Base-by-base conservation (phyloP, 2,329 filamentous ascomycete genomes). In the Biscogniauxia marginata region DNA sequence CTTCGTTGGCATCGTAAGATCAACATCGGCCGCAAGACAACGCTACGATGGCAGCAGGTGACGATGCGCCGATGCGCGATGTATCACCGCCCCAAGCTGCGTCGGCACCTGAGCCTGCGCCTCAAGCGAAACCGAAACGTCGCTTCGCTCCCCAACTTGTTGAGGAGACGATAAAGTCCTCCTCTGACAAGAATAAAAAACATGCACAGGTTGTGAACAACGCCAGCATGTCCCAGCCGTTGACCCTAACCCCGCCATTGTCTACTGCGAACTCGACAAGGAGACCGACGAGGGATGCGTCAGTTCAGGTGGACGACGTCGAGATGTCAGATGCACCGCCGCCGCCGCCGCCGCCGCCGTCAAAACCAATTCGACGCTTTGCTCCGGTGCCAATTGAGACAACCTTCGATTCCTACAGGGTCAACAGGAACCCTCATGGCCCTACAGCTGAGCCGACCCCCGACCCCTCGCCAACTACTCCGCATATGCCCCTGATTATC, bases 341-440 rank as follows among this genome's bases (percentile, higher is more conserved):
- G 13, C 60, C 52, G 22, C 61, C 65, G 21, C 58, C 59, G 13
- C 60, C 52, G 22, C 55, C 61, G 4, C 52, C 58, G 6, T 48
- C 63, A 13, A 66, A 64, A 53, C 57, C 59, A 43, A 54, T 59
- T 21, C 78, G 83, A 67, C 84, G 84, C 65, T 90, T 90, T 74
- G 79, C 77, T 45, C 87, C 88, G 30, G 81, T 89, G 53, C 87
- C 88, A 16, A 84, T 92, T 61, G 89, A 92, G 72, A 91, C 88
- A 7, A 87, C 83, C 1, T 84, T 83, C 64, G 84, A 85, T 63
- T 82, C 83, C 48, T 82, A 78, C 68, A 77, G 84, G 65, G 77
- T 78, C 67, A 66, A 69, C 52, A 63, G 68, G 46, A 75, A 73
- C 49, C 65, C 69, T 56, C 69, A 74, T 54, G 79, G 81, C 54